Percentiles rank a stretch among this genome's conserved stretches.
Evolutionary conservation across 2,329 filamentous ascomycete genomes (phyloP).

Genomic region (Fusarium odoratissimum): DNA sequence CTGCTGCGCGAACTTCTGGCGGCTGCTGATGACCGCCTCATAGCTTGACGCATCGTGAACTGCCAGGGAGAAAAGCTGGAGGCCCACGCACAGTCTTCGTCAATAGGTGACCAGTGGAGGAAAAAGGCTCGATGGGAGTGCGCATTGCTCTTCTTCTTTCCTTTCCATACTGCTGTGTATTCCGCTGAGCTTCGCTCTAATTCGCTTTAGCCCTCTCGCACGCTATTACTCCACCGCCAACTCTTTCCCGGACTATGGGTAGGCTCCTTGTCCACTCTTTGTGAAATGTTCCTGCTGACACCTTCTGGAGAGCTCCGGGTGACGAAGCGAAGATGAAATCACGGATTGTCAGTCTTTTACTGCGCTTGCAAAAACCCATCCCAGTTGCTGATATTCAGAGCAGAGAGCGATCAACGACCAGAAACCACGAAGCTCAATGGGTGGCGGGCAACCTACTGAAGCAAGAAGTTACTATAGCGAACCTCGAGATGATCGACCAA

Average conservation of each 20-base stretch:
- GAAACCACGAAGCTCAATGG: conserved; percentile 40
- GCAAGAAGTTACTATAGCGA: background rate
- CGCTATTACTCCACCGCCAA: conserved; percentile 52
- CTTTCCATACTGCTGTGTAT: conserved; percentile 1
- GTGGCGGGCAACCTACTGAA: background rate
- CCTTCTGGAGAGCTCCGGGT: conserved; percentile 40
- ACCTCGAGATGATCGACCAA: conserved; percentile 20
- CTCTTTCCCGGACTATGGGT: conserved; percentile 59
- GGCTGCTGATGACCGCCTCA: conserved; percentile 21
- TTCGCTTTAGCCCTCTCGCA: conserved; percentile 45
- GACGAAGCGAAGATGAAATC: conserved; percentile 35
- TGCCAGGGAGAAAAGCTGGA: conserved; percentile 46
- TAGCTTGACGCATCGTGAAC: conserved; percentile 33
- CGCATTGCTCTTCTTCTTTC: conserved; percentile 31
- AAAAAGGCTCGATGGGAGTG: conserved; percentile 49
- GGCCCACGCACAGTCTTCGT: conserved; percentile 36
- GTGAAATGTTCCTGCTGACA: conserved; percentile 33
- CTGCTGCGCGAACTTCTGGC: conserved; percentile 5
- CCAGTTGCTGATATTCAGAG: conserved; percentile 19
- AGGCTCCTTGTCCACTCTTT: conserved; percentile 30
- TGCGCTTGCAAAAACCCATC: background rate
- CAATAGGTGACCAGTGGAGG: conserved; percentile 37
- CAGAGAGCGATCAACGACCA: conserved; percentile 43
- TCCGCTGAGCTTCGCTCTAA: conserved; percentile 22
- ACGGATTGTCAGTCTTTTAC: conserved; percentile 41